Evolutionary conservation across 2,329 filamentous ascomycete genomes (phyloP).

Genomic region (Exophiala lecanii-corni): DNA sequence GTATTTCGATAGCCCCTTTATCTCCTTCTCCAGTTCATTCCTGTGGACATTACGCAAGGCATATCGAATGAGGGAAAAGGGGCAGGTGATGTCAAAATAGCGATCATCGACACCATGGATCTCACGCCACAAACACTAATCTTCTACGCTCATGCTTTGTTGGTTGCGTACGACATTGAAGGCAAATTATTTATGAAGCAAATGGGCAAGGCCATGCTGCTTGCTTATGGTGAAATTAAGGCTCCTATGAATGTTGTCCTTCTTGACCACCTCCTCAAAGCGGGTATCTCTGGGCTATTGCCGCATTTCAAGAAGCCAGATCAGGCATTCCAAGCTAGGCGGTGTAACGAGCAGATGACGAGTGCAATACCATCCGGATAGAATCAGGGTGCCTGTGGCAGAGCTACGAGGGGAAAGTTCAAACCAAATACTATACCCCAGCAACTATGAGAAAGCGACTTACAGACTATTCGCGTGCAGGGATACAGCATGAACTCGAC

Average conservation of each 20-base stretch:
- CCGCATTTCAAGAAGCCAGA: not conserved
- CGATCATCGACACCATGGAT: not conserved
- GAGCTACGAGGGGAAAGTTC: too few species aligned
- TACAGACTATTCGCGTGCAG: too few species aligned
- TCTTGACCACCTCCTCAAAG: not conserved
- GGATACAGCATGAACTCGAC: too few species aligned
- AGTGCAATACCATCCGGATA: too few species aligned
- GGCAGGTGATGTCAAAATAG: not conserved
- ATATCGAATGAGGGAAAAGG: not conserved
- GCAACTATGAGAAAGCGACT: too few species aligned
- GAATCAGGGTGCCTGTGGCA: too few species aligned
- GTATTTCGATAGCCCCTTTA: constrained; percentile 4
- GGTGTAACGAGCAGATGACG: too few species aligned
- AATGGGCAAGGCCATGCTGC: not conserved
- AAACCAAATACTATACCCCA: too few species aligned
- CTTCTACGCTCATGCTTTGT: not conserved
- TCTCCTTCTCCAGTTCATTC: constrained; percentile 7
- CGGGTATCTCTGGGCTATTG: not conserved
- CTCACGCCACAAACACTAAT: not conserved
- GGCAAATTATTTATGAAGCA: not conserved
- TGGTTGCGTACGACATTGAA: not conserved
- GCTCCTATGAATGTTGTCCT: not conserved
- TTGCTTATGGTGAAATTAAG: not conserved
- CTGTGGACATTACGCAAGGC: constrained; percentile 1
- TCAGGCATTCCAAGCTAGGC: too few species aligned